These are phyloP conservation scores for Heterobasidion occidentale DNA, from an alignment of 1,284 basidiomycete species.

Conservation along the genomic window DNA sequence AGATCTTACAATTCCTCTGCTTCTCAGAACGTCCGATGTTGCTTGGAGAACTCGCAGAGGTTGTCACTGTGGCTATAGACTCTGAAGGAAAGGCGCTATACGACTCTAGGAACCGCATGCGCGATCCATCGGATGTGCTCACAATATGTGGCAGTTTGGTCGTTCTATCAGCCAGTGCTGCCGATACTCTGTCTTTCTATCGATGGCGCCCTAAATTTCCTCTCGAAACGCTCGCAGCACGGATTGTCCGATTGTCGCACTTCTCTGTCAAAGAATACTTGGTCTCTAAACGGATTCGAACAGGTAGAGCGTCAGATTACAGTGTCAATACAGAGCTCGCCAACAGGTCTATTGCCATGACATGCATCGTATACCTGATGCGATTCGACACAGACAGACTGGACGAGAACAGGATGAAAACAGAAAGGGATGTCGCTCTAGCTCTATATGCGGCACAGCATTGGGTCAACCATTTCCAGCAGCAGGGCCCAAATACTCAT, in stretches of 20 bases:
- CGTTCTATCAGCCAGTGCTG: background rate
- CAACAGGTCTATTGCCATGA: background rate
- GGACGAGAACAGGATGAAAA: background rate
- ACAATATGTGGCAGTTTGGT: background rate
- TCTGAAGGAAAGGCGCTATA: background rate
- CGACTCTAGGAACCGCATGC: background rate
- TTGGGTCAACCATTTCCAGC: background rate
- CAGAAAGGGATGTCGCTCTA: background rate
- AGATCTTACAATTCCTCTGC: background rate
- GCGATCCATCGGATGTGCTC: background rate
- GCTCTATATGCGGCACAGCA: background rate
- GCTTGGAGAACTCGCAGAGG: background rate
- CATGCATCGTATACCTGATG: background rate
- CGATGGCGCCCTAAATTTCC: background rate
- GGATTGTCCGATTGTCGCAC: background rate
- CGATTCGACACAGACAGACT: background rate
- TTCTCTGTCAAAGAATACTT: background rate
- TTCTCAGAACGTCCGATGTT: background rate
- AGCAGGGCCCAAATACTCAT: background rate
- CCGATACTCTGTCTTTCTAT: background rate
- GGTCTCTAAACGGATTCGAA: background rate
- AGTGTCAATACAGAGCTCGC: background rate
- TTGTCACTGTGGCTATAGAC: background rate
- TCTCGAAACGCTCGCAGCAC: background rate
- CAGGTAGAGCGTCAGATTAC: background rate